Conservation (phyloP, 2,329 filamentous ascomycete species). For the Clonostachys rosea region DNA sequence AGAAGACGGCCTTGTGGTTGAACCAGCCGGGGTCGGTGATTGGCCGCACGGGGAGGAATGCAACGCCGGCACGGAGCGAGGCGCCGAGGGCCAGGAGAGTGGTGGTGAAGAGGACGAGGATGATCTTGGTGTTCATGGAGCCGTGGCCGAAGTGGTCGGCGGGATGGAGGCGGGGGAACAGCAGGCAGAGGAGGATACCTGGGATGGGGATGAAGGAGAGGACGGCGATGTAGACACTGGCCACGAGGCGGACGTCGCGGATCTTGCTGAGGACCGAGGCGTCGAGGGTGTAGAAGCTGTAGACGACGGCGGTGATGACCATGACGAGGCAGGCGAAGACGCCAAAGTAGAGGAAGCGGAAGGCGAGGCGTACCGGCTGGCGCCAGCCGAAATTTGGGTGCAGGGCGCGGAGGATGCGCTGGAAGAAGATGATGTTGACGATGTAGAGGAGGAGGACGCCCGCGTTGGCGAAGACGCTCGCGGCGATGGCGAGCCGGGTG, state of each 20-base stretch:
- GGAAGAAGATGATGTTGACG: slow-evolving; percentile 72
- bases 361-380: slow-evolving; percentile 38
- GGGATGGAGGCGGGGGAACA: slow-evolving; percentile 36
- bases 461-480: slow-evolving; percentile 66
- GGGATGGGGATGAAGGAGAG: slow-evolving; percentile 64
- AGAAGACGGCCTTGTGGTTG: slow-evolving; percentile 68
- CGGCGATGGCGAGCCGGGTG: slow-evolving; percentile 46
- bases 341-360: slow-evolving; percentile 54
- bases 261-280: slow-evolving; percentile 40
- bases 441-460: slow-evolving; percentile 74
- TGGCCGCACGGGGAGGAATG: slow-evolving; percentile 43
- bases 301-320: slow-evolving; percentile 60
- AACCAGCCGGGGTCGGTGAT: slow-evolving; percentile 60
- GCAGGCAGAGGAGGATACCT: slow-evolving; percentile 35
- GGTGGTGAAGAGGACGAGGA: slow-evolving; percentile 55
- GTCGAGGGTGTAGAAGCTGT: slow-evolving; percentile 64
- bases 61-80: slow-evolving; percentile 59
- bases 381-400: slow-evolving; percentile 72
- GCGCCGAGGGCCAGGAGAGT: slow-evolving; percentile 64
- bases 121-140: slow-evolving; percentile 61
- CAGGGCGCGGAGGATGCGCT: slow-evolving; percentile 68
- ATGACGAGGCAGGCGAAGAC: slow-evolving; percentile 58
- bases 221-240: slow-evolving; percentile 60
- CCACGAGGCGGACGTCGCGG: slow-evolving; percentile 60
- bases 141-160: slow-evolving; percentile 56